Percentiles rank a stretch among this genome's conserved stretches.
Conservation (phyloP, 1,284 basidiomycete species). For the Boletus smithii region DNA sequence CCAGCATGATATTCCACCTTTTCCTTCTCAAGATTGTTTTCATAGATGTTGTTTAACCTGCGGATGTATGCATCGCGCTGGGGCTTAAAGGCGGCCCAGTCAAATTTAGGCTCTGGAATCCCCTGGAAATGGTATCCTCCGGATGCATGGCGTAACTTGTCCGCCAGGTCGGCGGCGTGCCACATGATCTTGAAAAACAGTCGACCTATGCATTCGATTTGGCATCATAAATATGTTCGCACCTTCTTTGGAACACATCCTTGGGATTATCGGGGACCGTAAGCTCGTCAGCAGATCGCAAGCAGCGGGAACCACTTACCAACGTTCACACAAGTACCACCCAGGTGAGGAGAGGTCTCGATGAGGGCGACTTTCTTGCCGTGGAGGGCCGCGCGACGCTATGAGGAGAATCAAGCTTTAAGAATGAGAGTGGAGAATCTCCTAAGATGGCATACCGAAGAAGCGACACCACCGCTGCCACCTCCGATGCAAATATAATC, state of each 20-base stretch:
- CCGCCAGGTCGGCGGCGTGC: slow-evolving; percentile 94
- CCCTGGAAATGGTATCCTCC: slow-evolving; percentile 76
- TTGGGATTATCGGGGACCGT: slow-evolving; percentile 28
- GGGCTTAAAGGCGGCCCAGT: slow-evolving; percentile 89
- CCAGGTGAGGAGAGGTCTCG: slow-evolving; percentile 74
- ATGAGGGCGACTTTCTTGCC: slow-evolving; percentile 93
- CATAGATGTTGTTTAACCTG: slow-evolving; percentile 90
- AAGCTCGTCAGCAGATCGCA: neutral
- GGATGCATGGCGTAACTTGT: slow-evolving; percentile 77
- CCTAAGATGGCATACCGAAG: slow-evolving; percentile 47
- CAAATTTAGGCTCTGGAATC: slow-evolving; percentile 61
- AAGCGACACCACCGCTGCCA: slow-evolving; percentile 79
- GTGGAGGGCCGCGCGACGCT: slow-evolving; percentile 87
- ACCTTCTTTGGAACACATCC: slow-evolving; percentile 90
- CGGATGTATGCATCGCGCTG: slow-evolving; percentile 96
- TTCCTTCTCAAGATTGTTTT: slow-evolving; percentile 84
- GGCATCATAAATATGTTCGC: slow-evolving; percentile 10
- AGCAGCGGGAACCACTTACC: slow-evolving; percentile 48
- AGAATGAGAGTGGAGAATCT: neutral
- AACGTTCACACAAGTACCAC: slow-evolving; percentile 97
- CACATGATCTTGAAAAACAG: slow-evolving; percentile 83
- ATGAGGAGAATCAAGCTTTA: neutral
- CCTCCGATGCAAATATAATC: slow-evolving; percentile 83
- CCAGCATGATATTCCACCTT: slow-evolving; percentile 88
- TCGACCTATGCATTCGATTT: slow-evolving; percentile 1